phyloP scores from a whole-genome alignment of 2,329 filamentous ascomycete species.

The Verticillium albo-atrum region DNA sequence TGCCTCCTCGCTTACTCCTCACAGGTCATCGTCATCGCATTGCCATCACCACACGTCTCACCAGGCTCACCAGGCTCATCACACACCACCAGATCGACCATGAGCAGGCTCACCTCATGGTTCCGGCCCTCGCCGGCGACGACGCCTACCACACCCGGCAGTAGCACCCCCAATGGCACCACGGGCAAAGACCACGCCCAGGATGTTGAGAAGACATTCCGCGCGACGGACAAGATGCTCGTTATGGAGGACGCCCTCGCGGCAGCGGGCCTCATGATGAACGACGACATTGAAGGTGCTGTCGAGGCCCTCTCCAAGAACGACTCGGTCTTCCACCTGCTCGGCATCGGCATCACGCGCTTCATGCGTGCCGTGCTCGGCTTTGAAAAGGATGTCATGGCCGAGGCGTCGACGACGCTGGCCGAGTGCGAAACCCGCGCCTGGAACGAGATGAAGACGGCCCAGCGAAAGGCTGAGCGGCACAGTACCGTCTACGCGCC shows the following conservation, averaged over 20 bases:
- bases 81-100: constrained; percentile 15
- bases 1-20: neutral
- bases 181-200: constrained; percentile 26
- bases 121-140: constrained; percentile 38
- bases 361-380: constrained; percentile 86
- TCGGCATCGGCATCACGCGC: constrained; percentile 74
- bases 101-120: constrained; percentile 48
- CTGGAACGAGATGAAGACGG: constrained; percentile 70
- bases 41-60: too few species aligned
- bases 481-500: constrained; percentile 62
- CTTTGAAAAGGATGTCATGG: constrained; percentile 89
- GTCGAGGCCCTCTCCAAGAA: constrained; percentile 68
- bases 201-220: constrained; percentile 23
- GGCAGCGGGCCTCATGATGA: constrained; percentile 71
- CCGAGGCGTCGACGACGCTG: constrained; percentile 69
- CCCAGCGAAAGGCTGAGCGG: constrained; percentile 39
- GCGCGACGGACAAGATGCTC: constrained; percentile 23
- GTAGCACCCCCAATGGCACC: constrained; percentile 20
- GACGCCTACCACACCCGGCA: constrained; percentile 26
- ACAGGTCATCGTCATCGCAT: neutral
- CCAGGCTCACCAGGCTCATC: too few species aligned
- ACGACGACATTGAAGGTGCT: constrained; percentile 84
- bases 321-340: constrained; percentile 80
- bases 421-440: constrained; percentile 72
- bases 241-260: constrained; percentile 57